A percentile compares a stretch with the other conserved stretches of the same genome.
Evolutionary conservation across 202 grass and related monocot genomes (phyloP).

Genomic region (Saccharum hybrid): DNA sequence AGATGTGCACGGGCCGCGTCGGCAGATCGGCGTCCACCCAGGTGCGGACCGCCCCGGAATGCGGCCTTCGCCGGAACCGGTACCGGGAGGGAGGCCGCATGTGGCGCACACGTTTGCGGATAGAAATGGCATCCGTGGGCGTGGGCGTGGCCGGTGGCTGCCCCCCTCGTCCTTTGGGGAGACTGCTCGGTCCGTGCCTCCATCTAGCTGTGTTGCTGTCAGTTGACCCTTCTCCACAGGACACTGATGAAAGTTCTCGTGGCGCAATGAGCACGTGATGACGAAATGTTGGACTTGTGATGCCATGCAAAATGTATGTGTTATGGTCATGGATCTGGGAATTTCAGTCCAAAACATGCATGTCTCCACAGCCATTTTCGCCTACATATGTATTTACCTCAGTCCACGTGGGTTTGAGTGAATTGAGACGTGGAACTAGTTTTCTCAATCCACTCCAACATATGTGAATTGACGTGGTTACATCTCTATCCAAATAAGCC

Average conservation of each 20-base stretch:
- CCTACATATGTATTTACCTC: too few relatives aligned
- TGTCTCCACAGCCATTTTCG: too few relatives aligned
- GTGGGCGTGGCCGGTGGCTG: neutral
- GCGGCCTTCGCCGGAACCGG: constrained; percentile 22
- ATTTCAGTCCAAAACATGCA: too few relatives aligned
- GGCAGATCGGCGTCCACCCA: neutral
- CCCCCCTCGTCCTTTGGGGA: neutral
- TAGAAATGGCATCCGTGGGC: neutral
- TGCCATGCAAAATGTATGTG: too few relatives aligned
- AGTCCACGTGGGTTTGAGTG: too few relatives aligned
- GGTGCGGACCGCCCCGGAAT: constrained; percentile 30
- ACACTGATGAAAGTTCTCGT: neutral
- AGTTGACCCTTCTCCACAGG: neutral
- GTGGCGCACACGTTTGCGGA: constrained; percentile 6
- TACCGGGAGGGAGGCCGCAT: neutral
- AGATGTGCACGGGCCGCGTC: neutral
- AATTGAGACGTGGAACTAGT: too few relatives aligned
- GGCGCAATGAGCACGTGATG: neutral
- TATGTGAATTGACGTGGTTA: too few relatives aligned
- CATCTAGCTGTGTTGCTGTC: neutral
- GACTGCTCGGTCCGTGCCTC: neutral
- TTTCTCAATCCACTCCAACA: too few relatives aligned
- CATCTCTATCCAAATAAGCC: too few relatives aligned
- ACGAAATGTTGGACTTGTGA: neutral
- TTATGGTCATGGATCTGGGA: too few relatives aligned